Conservation (phyloP, 2,329 filamentous ascomycete species). For the Cladosporium colombiae region DNA sequence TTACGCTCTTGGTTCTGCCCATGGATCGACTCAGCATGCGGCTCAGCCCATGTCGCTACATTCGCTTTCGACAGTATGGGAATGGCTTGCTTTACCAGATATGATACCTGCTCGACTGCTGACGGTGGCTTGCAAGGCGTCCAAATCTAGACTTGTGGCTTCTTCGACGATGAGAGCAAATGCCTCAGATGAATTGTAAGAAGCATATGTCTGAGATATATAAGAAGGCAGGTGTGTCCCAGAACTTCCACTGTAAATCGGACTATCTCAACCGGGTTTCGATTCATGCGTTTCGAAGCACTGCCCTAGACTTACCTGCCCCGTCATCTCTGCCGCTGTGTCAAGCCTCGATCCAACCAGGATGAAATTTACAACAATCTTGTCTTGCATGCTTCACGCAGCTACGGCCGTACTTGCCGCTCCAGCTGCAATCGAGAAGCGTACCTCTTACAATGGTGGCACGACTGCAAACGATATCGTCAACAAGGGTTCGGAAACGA, state of each 20-base stretch:
- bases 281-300: background rate
- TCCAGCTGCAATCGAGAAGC: background rate
- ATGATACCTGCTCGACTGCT: background rate
- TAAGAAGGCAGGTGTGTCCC: background rate
- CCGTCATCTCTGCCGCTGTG: background rate
- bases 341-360: background rate
- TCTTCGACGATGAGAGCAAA: background rate
- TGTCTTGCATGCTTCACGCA: background rate
- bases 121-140: background rate
- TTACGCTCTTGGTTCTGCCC: background rate
- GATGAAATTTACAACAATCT: background rate
- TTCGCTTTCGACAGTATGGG: background rate
- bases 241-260: background rate
- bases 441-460: background rate
- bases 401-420: background rate
- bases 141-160: background rate
- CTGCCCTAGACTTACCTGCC: background rate
- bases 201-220: background rate
- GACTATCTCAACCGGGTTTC: rapidly evolving
- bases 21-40: background rate
- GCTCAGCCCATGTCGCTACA: background rate
- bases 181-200: background rate
- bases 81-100: background rate
- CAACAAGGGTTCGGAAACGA: background rate
- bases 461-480: background rate